Percentiles rank a stretch among this genome's conserved stretches.
These are phyloP conservation scores for Fusarium tricinctum DNA, from an alignment of 2,329 filamentous ascomycete species.

Conservation along the genomic window DNA sequence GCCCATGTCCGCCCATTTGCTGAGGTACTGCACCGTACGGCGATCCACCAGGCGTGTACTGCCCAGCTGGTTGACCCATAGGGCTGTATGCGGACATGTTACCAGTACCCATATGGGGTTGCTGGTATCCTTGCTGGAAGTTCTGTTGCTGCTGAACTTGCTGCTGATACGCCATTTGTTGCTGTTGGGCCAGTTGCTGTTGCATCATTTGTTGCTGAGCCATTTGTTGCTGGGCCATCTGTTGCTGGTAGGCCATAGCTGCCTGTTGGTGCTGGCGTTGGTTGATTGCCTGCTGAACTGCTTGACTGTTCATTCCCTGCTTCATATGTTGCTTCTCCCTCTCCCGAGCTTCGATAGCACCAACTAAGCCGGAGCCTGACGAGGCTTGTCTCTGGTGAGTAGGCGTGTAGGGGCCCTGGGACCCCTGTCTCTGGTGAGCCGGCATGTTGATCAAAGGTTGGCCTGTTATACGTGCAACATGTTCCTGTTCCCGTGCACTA, in stretches of 20 bases:
- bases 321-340: constrained; percentile 80
- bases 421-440: constrained; percentile 64
- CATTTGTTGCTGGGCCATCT: constrained; percentile 66
- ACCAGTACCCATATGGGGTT: constrained; percentile 47
- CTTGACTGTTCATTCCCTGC: constrained; percentile 69
- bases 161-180: constrained; percentile 59
- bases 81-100: constrained; percentile 46
- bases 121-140: constrained; percentile 44
- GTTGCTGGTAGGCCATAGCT: constrained; percentile 49
- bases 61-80: constrained; percentile 43
- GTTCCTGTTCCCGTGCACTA: constrained; percentile 90
- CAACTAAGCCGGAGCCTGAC: constrained; percentile 75
- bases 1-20: constrained; percentile 38
- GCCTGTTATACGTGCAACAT: constrained; percentile 85
- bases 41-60: constrained; percentile 40
- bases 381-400: constrained; percentile 66
- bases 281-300: constrained; percentile 42
- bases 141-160: constrained; percentile 60
- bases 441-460: constrained; percentile 79
- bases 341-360: constrained; percentile 84
- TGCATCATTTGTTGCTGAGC: constrained; percentile 49
- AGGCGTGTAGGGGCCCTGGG: constrained; percentile 68
- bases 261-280: constrained; percentile 41
- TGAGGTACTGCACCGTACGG: constrained; percentile 45
- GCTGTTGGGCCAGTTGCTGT: constrained; percentile 48